Evolutionary conservation across 441 rosid genomes (phyloP), one percentile per base, ranked within the genome.

Genomic region (Eugenia klotzschiana): DNA sequence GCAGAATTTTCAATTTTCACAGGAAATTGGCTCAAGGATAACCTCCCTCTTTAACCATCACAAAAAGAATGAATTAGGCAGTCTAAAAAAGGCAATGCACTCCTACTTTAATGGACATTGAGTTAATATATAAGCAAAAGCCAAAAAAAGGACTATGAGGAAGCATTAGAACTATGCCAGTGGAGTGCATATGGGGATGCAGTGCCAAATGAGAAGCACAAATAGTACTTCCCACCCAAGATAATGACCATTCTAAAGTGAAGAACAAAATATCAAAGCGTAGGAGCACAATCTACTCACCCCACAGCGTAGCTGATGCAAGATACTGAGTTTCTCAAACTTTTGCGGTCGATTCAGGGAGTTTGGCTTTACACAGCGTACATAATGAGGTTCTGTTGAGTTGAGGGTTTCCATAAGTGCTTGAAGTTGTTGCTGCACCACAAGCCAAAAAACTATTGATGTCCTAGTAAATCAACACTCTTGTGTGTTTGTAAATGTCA

Each of bases 281-380:
- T 69, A 33, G 53, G 16, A 10, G 52, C 49, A 50, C 37, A 49
- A 60, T 79, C 57, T 56, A 95, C 99, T 91, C 82, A 96, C 99
- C 96, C 99, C 99, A 87, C 99, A 96, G 77, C 99, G 98, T 81
- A 96, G 89, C 82, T 96, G 99, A 89, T 96, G 99, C 85, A 96
- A 87, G 85, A 93, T 87, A 86, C 99, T 95, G 56, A 82, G 87
- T 88, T 91, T 96, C 91, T 96, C 99, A 87, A 96, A 96, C 83
- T 91, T 94, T 77, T 96, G 94, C 82, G 99, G 98, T 82, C 88
- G 92, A 88, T 96, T 96, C 80, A 92, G 88, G 54, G 98, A 96
- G 90, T 95, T 96, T 56, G 99, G 99, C 93, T 96, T 96, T 91
- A 96, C 98, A 87, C 99, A 96, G 41, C 98, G 98, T 89, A 96